These are phyloP conservation scores for Epichloe hybrida DNA, from an alignment of 2,329 filamentous ascomycete species.

Conservation along the genomic window DNA sequence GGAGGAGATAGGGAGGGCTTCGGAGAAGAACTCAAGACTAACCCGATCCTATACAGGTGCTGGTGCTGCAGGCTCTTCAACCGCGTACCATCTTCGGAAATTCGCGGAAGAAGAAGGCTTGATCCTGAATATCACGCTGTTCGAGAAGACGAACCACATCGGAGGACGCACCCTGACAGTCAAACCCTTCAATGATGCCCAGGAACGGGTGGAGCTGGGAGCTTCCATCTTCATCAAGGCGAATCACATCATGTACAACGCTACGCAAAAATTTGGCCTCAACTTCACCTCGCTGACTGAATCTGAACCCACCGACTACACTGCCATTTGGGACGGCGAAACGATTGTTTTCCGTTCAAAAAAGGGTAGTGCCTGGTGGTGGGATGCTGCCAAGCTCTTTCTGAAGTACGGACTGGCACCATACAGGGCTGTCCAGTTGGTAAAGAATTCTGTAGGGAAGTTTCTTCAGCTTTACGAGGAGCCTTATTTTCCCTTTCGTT, in stretches of 20 bases:
- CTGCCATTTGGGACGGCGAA: slow-evolving; percentile 77
- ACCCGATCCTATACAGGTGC: slow-evolving; percentile 46
- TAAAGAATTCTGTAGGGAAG: slow-evolving; percentile 54
- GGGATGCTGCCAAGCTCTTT: slow-evolving; percentile 64
- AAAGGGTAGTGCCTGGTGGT: slow-evolving; percentile 53
- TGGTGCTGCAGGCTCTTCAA: slow-evolving; percentile 74
- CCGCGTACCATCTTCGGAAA: slow-evolving; percentile 68
- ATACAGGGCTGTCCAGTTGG: slow-evolving; percentile 56
- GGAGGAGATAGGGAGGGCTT: too few species aligned
- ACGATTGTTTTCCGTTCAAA: slow-evolving; percentile 56
- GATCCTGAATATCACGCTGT: slow-evolving; percentile 69
- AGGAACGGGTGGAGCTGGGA: slow-evolving; percentile 67
- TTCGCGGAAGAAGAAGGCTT: slow-evolving; percentile 50
- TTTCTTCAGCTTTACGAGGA: slow-evolving; percentile 72
- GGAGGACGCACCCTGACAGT: slow-evolving; percentile 84
- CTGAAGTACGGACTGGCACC: slow-evolving; percentile 80
- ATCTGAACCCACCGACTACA: slow-evolving; percentile 35
- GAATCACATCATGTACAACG: slow-evolving; percentile 70
- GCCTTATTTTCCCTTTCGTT: slow-evolving; percentile 74
- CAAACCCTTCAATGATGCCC: slow-evolving; percentile 54
- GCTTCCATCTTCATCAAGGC: slow-evolving; percentile 82
- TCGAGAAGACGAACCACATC: slow-evolving; percentile 63
- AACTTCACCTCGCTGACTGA: slow-evolving; percentile 31
- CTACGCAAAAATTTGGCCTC: slow-evolving; percentile 59
- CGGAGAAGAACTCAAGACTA: background rate